A percentile compares a stretch with the other conserved stretches of the same genome.
These are phyloP conservation scores for Cyberlindnera maclurae DNA, from an alignment of 805 yeast genomes.

Conservation along the genomic window DNA sequence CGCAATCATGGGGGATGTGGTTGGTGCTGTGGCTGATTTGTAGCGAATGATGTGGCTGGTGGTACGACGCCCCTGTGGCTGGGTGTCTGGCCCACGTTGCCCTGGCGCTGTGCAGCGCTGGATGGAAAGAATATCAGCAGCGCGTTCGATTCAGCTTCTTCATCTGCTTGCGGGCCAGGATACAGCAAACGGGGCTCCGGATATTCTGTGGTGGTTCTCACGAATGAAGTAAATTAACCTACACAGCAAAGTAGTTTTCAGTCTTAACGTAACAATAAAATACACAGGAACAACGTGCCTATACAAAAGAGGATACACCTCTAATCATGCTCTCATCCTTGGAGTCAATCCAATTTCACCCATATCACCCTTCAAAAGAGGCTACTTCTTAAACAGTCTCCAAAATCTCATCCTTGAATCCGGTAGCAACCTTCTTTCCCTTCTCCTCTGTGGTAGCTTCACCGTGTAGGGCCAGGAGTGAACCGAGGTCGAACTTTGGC, in stretches of 20 bases:
- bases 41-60: too few species aligned
- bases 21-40: too few species aligned
- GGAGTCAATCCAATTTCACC: neutral
- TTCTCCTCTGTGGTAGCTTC: conserved; percentile 91
- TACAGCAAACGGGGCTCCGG: too few species aligned
- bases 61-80: neutral
- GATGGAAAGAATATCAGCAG: too few species aligned
- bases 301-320: neutral
- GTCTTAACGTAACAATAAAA: neutral
- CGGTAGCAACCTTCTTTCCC: conserved; percentile 87
- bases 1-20: too few species aligned
- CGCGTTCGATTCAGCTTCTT: too few species aligned
- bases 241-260: neutral
- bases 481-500: conserved; percentile 97
- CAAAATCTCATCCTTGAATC: conserved; percentile 98
- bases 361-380: neutral
- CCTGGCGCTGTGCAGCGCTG: too few species aligned
- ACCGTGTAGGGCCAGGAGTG: conserved; percentile 95
- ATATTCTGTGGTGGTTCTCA: too few species aligned
- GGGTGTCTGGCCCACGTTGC: too few species aligned
- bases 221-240: too few species aligned
- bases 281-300: neutral
- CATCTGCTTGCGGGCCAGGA: too few species aligned
- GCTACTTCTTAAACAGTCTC: conserved; percentile 77
- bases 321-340: neutral